Conservation (phyloP, 176 grass and related monocot species). For the Avena sativa region DNA sequence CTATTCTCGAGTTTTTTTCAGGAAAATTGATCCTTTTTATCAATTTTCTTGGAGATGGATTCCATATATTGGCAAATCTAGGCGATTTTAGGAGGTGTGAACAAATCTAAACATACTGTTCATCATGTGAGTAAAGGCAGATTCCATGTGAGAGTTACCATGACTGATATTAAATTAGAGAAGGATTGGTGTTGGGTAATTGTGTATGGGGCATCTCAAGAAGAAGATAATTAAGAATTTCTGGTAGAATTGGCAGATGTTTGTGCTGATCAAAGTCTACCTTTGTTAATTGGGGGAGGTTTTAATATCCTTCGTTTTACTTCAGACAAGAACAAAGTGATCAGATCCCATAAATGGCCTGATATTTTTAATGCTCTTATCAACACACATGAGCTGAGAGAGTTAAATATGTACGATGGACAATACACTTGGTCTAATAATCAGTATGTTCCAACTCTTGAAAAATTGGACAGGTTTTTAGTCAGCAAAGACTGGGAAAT, state of each 20-base stretch:
- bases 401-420: not conserved
- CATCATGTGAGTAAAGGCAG: too few species aligned
- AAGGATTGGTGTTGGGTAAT: too few species aligned
- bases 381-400: not conserved
- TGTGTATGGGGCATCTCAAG: too few species aligned
- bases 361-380: not conserved
- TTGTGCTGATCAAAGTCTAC: too few species aligned
- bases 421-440: not conserved
- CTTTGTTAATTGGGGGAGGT: not conserved
- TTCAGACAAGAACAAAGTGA: not conserved
- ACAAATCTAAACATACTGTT: accelerated
- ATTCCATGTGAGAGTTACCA: not conserved
- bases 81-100: too few species aligned
- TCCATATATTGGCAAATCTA: too few species aligned
- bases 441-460: not conserved
- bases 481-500: not conserved
- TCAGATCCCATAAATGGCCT: not conserved
- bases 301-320: not conserved
- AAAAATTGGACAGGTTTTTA: not conserved
- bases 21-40: too few species aligned
- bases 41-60: too few species aligned
- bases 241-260: too few species aligned
- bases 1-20: too few species aligned
- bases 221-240: too few species aligned
- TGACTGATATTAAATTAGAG: too few species aligned